Conservation (phyloP, 768 basidiomycete species). For the Termitomyces sp. region DNA sequence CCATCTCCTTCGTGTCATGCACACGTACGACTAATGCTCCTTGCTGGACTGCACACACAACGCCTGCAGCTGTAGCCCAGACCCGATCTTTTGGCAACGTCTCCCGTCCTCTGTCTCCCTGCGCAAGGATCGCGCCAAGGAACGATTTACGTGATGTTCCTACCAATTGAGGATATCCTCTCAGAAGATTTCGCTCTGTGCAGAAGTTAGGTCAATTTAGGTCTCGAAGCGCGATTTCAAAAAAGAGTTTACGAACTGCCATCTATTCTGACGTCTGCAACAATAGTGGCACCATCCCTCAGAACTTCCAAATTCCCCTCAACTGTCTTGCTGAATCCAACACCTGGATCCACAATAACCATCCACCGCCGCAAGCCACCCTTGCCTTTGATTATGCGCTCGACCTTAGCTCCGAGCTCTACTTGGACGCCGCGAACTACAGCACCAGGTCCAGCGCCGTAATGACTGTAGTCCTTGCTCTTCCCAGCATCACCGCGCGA, state of each 20-base stretch:
- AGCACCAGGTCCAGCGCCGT: constrained; percentile 33
- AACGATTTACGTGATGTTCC: constrained; percentile 85
- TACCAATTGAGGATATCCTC: constrained; percentile 62
- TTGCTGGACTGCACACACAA: constrained; percentile 71
- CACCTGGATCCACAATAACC: constrained; percentile 85
- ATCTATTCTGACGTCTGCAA: constrained; percentile 32
- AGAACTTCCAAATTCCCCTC: constrained; percentile 72
- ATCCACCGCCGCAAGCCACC: constrained; percentile 84
- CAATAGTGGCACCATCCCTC: constrained; percentile 42
- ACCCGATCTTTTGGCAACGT: constrained; percentile 62
- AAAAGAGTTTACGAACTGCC: constrained; percentile 17
- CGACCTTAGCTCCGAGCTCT: constrained; percentile 71
- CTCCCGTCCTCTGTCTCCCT: constrained; percentile 44
- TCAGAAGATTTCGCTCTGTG: constrained; percentile 40
- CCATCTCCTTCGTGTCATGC: constrained; percentile 72
- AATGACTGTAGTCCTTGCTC: constrained; percentile 60
- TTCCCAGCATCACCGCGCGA: constrained; percentile 78
- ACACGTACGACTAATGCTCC: constrained; percentile 72
- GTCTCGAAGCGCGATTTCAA: neutral
- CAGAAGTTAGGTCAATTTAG: neutral
- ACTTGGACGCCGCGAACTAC: constrained; percentile 63
- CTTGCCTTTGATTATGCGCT: constrained; percentile 54
- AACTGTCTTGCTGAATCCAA: constrained; percentile 89
- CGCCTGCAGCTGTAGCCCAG: constrained; percentile 77
- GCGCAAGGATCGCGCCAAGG: constrained; percentile 59